Evolutionary conservation across 768 basidiomycete genomes (phyloP), one percentile per base, ranked within the genome.

Genomic region (Pleurotus ostreatus): DNA sequence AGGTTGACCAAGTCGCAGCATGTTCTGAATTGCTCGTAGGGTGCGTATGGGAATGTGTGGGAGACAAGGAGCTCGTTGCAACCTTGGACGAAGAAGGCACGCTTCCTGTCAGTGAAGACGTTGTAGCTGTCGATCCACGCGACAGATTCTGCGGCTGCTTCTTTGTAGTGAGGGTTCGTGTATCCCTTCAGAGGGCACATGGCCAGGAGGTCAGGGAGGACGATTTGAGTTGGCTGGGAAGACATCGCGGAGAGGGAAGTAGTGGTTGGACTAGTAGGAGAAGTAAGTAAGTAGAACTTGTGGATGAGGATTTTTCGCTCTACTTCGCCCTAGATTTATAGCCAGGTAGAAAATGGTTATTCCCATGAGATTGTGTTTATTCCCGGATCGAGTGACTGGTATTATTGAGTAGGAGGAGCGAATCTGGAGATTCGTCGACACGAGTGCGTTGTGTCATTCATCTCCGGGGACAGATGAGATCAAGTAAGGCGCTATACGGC

Each of bases 121-220:
- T 80, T 66, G 69, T 80, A 85, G 61, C 78, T 76, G 62, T 84
- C 79, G 57, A 85, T 77, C 85, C 86, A 86, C 41, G 75, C 75
- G 12, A 79, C 75, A 46, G 84, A 86, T 59, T 80, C 81, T 2
- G 78, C 75, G 5, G 79, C 77, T 22, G 78, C 84, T 57, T 76
- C 69, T 51, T 73, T 71, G 65, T 85, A 84, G 67, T 82, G 70
- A 26, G 83, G 81, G 65, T 84, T 86, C 37, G 76, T 80, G 8
- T 71, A 74, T 43, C 78, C 76, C 56, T 71, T 68, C 57, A 78
- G 65, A 52, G 80, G 75, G 51, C 79, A 82, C 45, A 73, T 63
- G 20, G 75, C 66, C 41, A 80, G 69, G 49, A 87, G 76, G 67
- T 86, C 79, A 20, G 84, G 85, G 60, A 88, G 78, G 55, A 73